Base-by-base conservation (phyloP, 2,329 filamentous ascomycete genomes). In the Aspergillus piperis region DNA sequence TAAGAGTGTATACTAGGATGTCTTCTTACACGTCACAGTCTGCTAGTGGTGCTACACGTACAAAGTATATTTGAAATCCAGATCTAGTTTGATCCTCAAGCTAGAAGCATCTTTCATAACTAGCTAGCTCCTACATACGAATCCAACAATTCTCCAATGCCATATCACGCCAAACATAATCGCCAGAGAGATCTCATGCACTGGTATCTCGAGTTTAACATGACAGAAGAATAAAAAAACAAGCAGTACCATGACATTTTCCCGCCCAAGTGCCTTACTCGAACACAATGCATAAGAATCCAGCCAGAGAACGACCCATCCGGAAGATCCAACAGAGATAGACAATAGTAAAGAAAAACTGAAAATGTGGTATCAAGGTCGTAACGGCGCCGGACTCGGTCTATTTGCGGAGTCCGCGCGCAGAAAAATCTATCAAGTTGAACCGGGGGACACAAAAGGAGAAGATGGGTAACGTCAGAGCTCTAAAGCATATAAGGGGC, bases 111-210 rank as follows among this genome's bases (percentile, higher is more conserved):
- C 32, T 36, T 36, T 36, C 32, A 36, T 36, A 36, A 13, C 11
- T 36, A 36, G 32, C 5, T 36, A 36, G 32, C 32, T 36, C 19
- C 2, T 44, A 44, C 2, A 13, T 23, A 44, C 19, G 19, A 44
- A 44, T 23, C 19, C 19, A 19, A 44, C 1, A 23, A 44, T 44
- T 23, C 19, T 19, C 19, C 32, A 42, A 42, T 19, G 21, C 19
- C 19, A 44, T 23, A 44, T 44, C 41, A 44, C 41, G 41, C 41
- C 41, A 21, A 44, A 44, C 19, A 44, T 17, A 50, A 32, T 50
- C 47, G 47, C 47, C 47, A 50, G 47, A 32, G 47, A 49, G 47
- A 50, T 50, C 47, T 50, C 47, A 30, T 50, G 25, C 47, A 50
- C 25, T 6, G 47, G 47, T 50, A 50, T 50, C 47, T 27, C 47